Percentiles rank a stretch among this genome's conserved stretches.
Conservation (phyloP, 805 yeast species). For the Metschnikowia gelsemii region DNA sequence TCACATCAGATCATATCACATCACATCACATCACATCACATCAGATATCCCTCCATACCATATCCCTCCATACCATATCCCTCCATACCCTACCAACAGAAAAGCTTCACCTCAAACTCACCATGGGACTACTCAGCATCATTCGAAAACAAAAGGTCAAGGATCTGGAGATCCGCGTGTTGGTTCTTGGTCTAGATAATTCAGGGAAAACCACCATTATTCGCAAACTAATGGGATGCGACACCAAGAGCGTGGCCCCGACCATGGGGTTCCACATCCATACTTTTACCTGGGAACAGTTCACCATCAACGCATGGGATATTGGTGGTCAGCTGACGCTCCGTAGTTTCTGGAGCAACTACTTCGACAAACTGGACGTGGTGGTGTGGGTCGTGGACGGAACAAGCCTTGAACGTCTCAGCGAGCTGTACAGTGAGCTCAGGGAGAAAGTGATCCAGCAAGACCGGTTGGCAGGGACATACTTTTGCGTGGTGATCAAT, state of each 20-base stretch:
- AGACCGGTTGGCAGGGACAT: slow-evolving; percentile 68
- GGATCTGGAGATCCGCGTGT: slow-evolving; percentile 71
- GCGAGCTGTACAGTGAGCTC: slow-evolving; percentile 68
- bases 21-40: no score
- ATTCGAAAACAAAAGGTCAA: slow-evolving; percentile 80
- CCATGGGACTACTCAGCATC: slow-evolving; percentile 79
- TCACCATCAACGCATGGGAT: slow-evolving; percentile 71
- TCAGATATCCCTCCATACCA: no score
- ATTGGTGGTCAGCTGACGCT: slow-evolving; percentile 65
- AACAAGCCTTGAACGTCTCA: slow-evolving; percentile 55
- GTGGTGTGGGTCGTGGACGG: slow-evolving; percentile 87
- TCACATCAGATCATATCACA: no score
- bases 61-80: no score
- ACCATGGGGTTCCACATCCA: slow-evolving; percentile 88
- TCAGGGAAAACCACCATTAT: slow-evolving; percentile 90
- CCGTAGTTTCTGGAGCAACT: slow-evolving; percentile 65
- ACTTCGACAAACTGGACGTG: slow-evolving; percentile 75
- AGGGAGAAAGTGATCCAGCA: slow-evolving; percentile 55
- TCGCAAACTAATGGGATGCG: slow-evolving; percentile 51
- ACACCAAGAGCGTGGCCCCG: slow-evolving; percentile 63
- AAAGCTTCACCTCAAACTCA: no score
- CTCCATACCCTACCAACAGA: no score
- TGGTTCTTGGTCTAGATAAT: slow-evolving; percentile 83
- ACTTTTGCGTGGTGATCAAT: slow-evolving; percentile 67
- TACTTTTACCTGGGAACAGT: slow-evolving; percentile 47